Evolutionary conservation across 2,329 filamentous ascomycete genomes (phyloP), one percentile per base, ranked within the genome.

Genomic region (Purpureocillium lavendulum): DNA sequence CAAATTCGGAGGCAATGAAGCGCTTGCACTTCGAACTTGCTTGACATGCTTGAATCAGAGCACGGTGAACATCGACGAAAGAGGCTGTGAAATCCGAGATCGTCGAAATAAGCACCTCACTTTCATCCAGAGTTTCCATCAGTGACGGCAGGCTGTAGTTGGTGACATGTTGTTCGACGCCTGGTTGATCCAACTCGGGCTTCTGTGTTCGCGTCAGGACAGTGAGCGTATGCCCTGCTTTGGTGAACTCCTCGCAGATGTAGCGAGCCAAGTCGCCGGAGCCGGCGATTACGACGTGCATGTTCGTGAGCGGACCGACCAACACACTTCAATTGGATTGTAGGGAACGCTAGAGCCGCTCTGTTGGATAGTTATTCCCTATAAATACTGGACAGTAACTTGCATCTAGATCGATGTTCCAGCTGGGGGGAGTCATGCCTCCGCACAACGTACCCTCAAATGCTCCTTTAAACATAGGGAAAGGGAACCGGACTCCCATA

Each of bases 1-100:
- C 40, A 32, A 41, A 49, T 26, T 49, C 47, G 2, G 47, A 41
- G 5, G 47, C 45, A 12, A 49, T 39, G 41, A 49, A 48, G 8
- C 43, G 43, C 35, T 44, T 45, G 41, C 45, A 47, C 7, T 28
- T 29, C 8, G 30, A n/a, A 30, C 38, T 46, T 13, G 30, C 33
- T 26, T 37, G 40, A 39, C 40, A 42, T 7, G 47, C 47, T 13
- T 44, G 39, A 14, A 49, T 42, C 16, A 49, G 45, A n/a, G 15
- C 9, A 11, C 34, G 41, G 35, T 49, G 41, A 13, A 48, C 37
- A 13, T 43, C 39, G 14, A 44, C 16, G 38, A 40, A 47, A 12
- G 36, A 14, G 3, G 40, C 8, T 4, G 34, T 39, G 26, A 45
- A 38, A 33, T 48, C 40, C 4, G 41, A 38, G 17, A 48, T 49